Conservation (phyloP, 495 filamentous ascomycete genomes). For the Xylaria sp. region DNA sequence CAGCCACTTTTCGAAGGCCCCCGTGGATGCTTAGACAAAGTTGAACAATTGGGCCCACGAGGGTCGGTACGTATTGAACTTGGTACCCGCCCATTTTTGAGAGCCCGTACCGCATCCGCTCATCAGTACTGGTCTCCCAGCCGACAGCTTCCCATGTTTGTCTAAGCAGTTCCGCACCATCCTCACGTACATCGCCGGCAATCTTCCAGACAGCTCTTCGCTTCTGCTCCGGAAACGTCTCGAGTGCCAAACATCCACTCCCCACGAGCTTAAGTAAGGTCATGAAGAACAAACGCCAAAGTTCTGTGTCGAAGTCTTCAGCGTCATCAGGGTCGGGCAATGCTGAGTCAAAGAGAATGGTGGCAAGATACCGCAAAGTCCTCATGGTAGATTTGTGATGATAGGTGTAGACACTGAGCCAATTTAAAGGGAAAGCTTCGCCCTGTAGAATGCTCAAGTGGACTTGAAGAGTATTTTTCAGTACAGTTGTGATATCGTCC, state of each 20-base stretch:
- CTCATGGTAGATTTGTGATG: conserved; percentile 92
- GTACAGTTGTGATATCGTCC: conserved; percentile 74
- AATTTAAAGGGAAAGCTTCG: conserved; percentile 86
- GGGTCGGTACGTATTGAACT: conserved; percentile 93
- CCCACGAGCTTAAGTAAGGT: conserved; percentile 88
- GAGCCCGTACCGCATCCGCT: conserved; percentile 73
- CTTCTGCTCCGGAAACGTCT: conserved; percentile 98
- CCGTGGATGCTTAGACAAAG: conserved; percentile 95
- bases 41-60: conserved; percentile 91
- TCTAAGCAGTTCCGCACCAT: conserved; percentile 83
- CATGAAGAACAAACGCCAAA: conserved; percentile 93
- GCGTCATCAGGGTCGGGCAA: conserved; percentile 91
- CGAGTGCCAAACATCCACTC: conserved; percentile 85
- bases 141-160: conserved; percentile 95
- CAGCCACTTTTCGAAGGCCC: conserved; percentile 84
- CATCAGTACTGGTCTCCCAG: conserved; percentile 88
- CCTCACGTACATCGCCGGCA: conserved; percentile 92
- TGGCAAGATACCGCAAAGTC: conserved; percentile 81
- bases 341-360: conserved; percentile 77
- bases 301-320: conserved; percentile 87
- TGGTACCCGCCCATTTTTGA: conserved; percentile 93
- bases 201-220: conserved; percentile 97
- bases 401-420: conserved; percentile 93
- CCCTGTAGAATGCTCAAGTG: conserved; percentile 88
- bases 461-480: conserved; percentile 78